Evolutionary conservation across 164 flowering plant species (phyloP), one percentile per base, ranked within the genome.

Genomic region (Tetracentron sinense): DNA sequence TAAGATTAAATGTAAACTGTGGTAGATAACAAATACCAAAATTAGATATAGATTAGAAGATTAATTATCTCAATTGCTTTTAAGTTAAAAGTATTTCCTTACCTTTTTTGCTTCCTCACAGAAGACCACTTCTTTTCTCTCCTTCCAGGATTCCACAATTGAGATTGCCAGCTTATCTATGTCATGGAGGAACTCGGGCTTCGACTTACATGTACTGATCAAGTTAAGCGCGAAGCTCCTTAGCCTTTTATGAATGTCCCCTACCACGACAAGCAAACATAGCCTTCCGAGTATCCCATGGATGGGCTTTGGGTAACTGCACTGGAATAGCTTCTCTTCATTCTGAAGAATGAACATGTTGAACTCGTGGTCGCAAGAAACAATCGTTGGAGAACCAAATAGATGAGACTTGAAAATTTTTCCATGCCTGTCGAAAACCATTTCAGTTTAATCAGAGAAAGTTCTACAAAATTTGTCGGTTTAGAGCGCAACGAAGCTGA

Each of bases 311-410:
- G 93, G 97, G 61, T 91, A 91, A 63, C 78, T 69, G 56, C 78
- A 74, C 62, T 70, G 70, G 64, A 91, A 91, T 7, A 87, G 79
- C 79, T 61, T 91, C 60, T 72, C 92, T 61, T 89, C 97, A 52
- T 91, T 89, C 58, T 87, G 97, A 49, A 91, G 86, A 27, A 91
- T 66, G 64, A 82, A 91, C 68, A 59, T 35, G 75, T 83, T 91
- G 42, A 89, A 71, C 70, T 88, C 96, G 21, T 70, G 77, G 66
- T 88, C 95, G 61, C 92, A 85, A 0, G 97, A 90, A n/a, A 90
- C 85, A 28, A 90, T 81, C 21, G 97, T 78, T 22, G 81, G 81
- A 2, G 68, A 69, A 6, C 91, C 88, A 62, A 88, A 88, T 47
- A 91, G 72, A 74, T 88, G 87, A 0, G 97, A 82, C 42, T 76